Evolutionary conservation across 768 basidiomycete species (phyloP).

Genomic region (Rhizopogon vinicolor): DNA sequence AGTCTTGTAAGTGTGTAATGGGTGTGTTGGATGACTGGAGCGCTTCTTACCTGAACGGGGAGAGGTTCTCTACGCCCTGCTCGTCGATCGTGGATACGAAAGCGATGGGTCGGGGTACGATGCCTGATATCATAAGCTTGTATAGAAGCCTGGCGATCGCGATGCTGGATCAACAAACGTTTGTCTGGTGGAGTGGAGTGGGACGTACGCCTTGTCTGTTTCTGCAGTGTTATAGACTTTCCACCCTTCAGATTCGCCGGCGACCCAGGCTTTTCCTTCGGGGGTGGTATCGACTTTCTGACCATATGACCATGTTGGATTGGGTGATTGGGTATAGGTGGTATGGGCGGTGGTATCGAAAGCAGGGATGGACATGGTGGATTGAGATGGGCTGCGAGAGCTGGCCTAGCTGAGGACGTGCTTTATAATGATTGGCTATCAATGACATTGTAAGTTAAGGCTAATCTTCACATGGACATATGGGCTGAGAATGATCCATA

Average conservation of each 20-base stretch:
- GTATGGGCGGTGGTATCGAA: slow-evolving; percentile 14
- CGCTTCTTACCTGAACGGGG: slow-evolving; percentile 34
- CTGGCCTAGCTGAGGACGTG: too few species aligned
- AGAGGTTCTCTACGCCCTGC: slow-evolving; percentile 34
- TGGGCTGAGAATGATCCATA: too few species aligned
- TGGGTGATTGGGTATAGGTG: slow-evolving; percentile 25
- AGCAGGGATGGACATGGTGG: slow-evolving; percentile 24
- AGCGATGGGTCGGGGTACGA: slow-evolving; percentile 42
- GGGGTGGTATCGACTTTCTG: slow-evolving; percentile 23
- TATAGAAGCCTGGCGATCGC: slow-evolving; percentile 21
- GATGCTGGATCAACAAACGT: background rate
- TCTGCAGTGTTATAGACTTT: slow-evolving; percentile 25
- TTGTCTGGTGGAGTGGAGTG: background rate
- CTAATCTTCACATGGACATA: too few species aligned
- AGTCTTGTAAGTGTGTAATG: background rate
- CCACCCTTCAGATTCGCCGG: slow-evolving; percentile 33
- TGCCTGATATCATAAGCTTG: slow-evolving; percentile 31
- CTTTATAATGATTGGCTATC: background rate
- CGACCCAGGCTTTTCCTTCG: slow-evolving; percentile 27
- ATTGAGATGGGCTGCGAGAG: too few species aligned
- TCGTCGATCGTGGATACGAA: slow-evolving; percentile 35
- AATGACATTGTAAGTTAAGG: background rate
- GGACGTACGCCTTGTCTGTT: slow-evolving; percentile 21
- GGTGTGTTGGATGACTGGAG: background rate
- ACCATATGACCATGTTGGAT: slow-evolving; percentile 29